Evolutionary conservation across 2,329 filamentous ascomycete species (phyloP), one percentile per base, ranked within the genome.

Genomic region (Seiridium unicorne): DNA sequence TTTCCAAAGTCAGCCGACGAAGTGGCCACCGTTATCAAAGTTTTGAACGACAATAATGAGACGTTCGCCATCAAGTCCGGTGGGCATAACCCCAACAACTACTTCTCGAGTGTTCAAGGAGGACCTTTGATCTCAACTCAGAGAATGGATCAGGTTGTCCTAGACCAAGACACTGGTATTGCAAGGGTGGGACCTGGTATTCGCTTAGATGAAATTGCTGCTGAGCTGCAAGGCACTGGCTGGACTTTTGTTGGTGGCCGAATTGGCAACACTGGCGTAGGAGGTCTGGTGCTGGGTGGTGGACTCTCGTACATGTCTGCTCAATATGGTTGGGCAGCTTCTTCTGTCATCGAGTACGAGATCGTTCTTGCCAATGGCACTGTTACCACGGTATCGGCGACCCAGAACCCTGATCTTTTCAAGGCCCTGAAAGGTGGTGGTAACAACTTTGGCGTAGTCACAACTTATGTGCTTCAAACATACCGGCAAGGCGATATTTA

Each of bases 31-130:
- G 77, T 84, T 13, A 74, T 87, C 55, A 77, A 75, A 48, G 72
- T 80, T 13, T 74, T 87, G 13, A 77, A 77, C 13, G 72, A 78
- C 47, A 76, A 77, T 38, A 70, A 74, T 3, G 80, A 79, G 55
- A 70, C 64, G 3, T 87, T 87, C 64, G 83, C 84, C 5, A 73
- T 84, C 63, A 82, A 83, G 62, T 81, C 81, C n/a, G 84, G 84
- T 18, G 84, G 84, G 0, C 84, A 87, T 70, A 82, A 80, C 58
- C 80, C 82, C 4, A 84, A 84, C 66, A 74, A 79, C 9, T 79
- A 80, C 60, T 80, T 78, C 42, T 78, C 83, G 0, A 86, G 78
- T 63, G 80, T 82, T 44, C 68, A 76, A 5, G 77, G 72, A 0
- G 82, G 81, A 0, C 72, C 82, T 0, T 69, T 82, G 8, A 79